Evolutionary conservation across 148 eudicot species (phyloP).

Genomic region (Persicaria maculosa): DNA sequence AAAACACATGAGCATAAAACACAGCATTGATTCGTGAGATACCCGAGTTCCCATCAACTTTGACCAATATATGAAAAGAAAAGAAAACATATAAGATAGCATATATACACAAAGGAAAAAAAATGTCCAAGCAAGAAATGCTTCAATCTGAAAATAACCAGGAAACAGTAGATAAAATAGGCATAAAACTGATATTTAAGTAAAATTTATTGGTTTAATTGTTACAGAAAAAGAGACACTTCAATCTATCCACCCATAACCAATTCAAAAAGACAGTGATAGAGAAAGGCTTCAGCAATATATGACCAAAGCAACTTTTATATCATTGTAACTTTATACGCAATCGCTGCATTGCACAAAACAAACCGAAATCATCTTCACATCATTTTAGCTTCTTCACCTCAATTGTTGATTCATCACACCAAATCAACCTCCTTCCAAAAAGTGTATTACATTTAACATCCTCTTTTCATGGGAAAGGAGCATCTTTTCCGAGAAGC

Average conservation of each 20-base stretch:
- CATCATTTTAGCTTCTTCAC: no score
- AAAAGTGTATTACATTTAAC: background rate
- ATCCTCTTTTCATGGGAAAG: background rate
- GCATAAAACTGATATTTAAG: background rate
- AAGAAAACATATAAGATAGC: background rate
- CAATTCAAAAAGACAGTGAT: background rate
- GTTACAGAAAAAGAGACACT: background rate
- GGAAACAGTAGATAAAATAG: background rate
- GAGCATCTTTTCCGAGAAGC: background rate
- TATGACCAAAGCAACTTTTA: background rate
- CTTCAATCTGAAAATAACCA: background rate
- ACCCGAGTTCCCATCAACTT: background rate
- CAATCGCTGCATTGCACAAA: background rate
- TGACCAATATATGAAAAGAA: background rate
- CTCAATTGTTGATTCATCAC: background rate
- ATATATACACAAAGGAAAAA: background rate
- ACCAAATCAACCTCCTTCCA: background rate
- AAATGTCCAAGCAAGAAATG: background rate
- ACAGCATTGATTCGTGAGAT: background rate
- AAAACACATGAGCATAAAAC: background rate
- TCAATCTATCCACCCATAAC: background rate
- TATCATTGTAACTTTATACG: background rate
- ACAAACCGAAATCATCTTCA: no score
- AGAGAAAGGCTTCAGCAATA: background rate
- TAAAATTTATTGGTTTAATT: background rate